phyloP scores from a whole-genome alignment of 2,329 filamentous ascomycete genomes.

The Alternaria gansuensis region DNA sequence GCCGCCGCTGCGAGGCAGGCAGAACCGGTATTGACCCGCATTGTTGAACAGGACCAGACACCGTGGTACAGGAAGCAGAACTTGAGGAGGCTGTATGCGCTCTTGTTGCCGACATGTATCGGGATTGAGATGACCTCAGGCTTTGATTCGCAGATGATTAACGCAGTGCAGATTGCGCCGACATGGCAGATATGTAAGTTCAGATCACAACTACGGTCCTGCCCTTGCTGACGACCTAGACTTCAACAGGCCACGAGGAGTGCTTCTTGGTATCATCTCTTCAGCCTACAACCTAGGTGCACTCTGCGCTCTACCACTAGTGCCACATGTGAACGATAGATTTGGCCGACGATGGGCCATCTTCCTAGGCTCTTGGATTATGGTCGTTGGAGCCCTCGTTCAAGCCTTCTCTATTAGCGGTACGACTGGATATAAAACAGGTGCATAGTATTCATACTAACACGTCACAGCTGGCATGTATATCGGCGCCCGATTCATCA shows the following conservation, averaged over 20 bases:
- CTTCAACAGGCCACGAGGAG: slow-evolving; percentile 47
- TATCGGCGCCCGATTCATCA: slow-evolving; percentile 66
- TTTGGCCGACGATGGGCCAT: slow-evolving; percentile 56
- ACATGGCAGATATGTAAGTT: slow-evolving; percentile 40
- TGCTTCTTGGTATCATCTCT: slow-evolving; percentile 55
- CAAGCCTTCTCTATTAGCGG: slow-evolving; percentile 39
- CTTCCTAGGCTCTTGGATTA: slow-evolving; percentile 54
- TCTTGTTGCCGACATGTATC: slow-evolving; percentile 47
- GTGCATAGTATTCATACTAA: slow-evolving; percentile 12
- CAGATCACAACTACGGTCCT: background rate
- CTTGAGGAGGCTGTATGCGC: slow-evolving; percentile 47
- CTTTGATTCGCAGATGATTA: slow-evolving; percentile 49
- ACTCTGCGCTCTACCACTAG: slow-evolving; percentile 49
- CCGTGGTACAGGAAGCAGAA: slow-evolving; percentile 54
- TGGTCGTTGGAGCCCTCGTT: slow-evolving; percentile 54
- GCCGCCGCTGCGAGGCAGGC: slow-evolving; percentile 30
- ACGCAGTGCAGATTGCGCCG: slow-evolving; percentile 42
- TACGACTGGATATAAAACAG: slow-evolving; percentile 4
- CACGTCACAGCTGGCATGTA: slow-evolving; percentile 56
- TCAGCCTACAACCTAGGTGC: slow-evolving; percentile 56
- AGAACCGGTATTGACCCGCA: slow-evolving; percentile 54
- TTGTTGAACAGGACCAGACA: slow-evolving; percentile 53
- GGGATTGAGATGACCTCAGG: slow-evolving; percentile 48
- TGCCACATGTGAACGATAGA: slow-evolving; percentile 53
- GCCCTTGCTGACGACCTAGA: slow-evolving; percentile 22